Base-by-base conservation (phyloP, 225 moss, liverwort and hornwort genomes). In the Climacium dendroides region DNA sequence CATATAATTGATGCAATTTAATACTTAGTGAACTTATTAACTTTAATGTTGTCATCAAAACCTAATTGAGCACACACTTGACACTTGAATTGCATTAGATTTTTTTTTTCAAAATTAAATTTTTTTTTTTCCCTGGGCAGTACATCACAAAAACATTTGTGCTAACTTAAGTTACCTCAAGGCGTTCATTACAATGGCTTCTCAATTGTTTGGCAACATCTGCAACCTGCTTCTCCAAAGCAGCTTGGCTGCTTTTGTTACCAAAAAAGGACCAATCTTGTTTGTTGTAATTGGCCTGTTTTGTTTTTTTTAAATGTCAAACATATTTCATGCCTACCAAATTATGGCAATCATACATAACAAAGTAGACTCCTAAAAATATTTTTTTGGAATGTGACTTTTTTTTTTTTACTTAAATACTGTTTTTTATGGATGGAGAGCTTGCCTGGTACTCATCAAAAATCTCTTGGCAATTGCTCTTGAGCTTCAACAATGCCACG, bases 401-500 rank as follows among this genome's bases (percentile, higher is more conserved):
- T 65, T 66, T 65, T 8, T 79, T 39, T 65, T 66, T 65, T 8
- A 7, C 28, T 32, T 17, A 29, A 50, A 50, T 7, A 11, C 0
- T 28, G 5, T 23, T 58, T 58, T 9, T 19, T 2, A 52, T 24
- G 60, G 54, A 19, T 74, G 16, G 29, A 11, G 10, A 83, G 62
- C 76, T 82, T 94, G 91, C 98, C 91, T 98, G 98, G 17, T 90
- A 97, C 50, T 93, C 88, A 76, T 98, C 90, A 79, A 98, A 98
- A 83, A 93, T 91, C 57, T 88, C 64, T 86, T 98, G 96, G 80
- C 94, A 93, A 10, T 96, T 67, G 50, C 90, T 95, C 76, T 91
- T 93, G 26, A 83, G 72, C 86, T 92, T 93, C 25, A 96, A 61
- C 41, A 92, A 89, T 41, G 78, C 86, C 26, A 93, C 29, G 47